Conservation (phyloP, 805 yeast genomes). For the Priceomyces fermenticarens region DNA sequence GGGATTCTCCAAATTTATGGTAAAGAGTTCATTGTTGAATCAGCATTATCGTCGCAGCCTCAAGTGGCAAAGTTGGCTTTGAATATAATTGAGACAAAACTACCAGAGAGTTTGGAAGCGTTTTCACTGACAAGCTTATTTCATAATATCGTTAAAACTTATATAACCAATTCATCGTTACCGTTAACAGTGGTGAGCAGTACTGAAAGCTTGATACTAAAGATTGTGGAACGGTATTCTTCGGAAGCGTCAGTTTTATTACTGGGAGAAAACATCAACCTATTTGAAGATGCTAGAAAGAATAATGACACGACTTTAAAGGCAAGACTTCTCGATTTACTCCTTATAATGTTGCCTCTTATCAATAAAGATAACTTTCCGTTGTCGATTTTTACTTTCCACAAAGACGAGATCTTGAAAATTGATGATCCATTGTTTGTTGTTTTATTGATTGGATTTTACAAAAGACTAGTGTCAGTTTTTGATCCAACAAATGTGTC, state of each 20-base stretch:
- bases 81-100: constrained; percentile 4
- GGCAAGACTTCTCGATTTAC: constrained; percentile 18
- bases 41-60: constrained; percentile 1
- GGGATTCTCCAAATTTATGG: constrained; percentile 15
- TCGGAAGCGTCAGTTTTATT: constrained; percentile 2
- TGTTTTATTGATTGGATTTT: constrained; percentile 23
- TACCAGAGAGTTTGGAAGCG: background rate
- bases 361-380: constrained; percentile 3
- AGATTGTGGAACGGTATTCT: background rate
- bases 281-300: constrained; percentile 8
- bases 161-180: constrained; percentile 1
- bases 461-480: constrained; percentile 15
- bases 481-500: background rate
- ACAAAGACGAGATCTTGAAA: constrained; percentile 12
- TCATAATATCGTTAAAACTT: background rate
- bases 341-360: constrained; percentile 12
- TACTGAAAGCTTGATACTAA: constrained; percentile 3
- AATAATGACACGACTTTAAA: constrained; percentile 13
- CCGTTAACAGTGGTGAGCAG: constrained; percentile 3
- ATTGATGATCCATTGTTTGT: constrained; percentile 24
- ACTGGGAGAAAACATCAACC: constrained; percentile 4
- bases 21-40: constrained; percentile 11
- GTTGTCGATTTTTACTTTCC: constrained; percentile 7
- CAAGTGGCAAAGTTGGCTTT: constrained; percentile 3
- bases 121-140: constrained; percentile 4